Evolutionary conservation across 371 early-diverging fungal species (phyloP), one percentile per base, ranked within the genome.

Genomic region (Dinochytrium kinnereticum): DNA sequence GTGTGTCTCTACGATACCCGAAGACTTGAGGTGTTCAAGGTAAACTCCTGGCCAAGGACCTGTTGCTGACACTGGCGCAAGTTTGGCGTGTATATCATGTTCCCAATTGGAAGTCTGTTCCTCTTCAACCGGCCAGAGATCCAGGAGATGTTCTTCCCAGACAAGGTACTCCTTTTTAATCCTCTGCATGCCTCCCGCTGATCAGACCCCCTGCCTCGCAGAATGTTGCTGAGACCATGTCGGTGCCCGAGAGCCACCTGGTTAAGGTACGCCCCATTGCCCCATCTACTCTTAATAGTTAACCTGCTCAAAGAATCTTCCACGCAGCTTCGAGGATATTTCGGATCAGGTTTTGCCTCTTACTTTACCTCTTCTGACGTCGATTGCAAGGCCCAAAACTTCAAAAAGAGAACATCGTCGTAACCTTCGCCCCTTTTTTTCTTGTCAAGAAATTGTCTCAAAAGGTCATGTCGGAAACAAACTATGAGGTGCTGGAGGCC

Each of bases 41-140:
- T 61, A 34, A 7, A 37, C 19, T 44, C 13, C 7, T 44, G 44
- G 36, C 5, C 15, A 10, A 5, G 13, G 34, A 33, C 61, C 24
- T 5, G 3, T 31, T 61, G 61, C 34, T 37, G 13, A 61, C 34
- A 26, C 5, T 53, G 17, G 26, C 36, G 34, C 10, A 33, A 85
- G 79, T 85, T 85, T 71, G 78, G 80, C 13, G 39, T 85, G 37
- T 85, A 85, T 74, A 81, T 81, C 67, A 74, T 85, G 76, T 85
- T 85, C 75, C 85, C 85, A 1, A 68, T 85, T 36, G 82, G 79
- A 0, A 71, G 76, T 36, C 75, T 85, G 34, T 82, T 77, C 68
- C 65, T 81, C 10, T 82, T 75, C 80, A 82, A 85, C 78, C 64
- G 80, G 24, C 85, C 85, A 2, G 85, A 85, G 3, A 49, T 85